Evolutionary conservation across 2,329 filamentous ascomycete genomes (phyloP).

Genomic region (Lachnellula hyalina): DNA sequence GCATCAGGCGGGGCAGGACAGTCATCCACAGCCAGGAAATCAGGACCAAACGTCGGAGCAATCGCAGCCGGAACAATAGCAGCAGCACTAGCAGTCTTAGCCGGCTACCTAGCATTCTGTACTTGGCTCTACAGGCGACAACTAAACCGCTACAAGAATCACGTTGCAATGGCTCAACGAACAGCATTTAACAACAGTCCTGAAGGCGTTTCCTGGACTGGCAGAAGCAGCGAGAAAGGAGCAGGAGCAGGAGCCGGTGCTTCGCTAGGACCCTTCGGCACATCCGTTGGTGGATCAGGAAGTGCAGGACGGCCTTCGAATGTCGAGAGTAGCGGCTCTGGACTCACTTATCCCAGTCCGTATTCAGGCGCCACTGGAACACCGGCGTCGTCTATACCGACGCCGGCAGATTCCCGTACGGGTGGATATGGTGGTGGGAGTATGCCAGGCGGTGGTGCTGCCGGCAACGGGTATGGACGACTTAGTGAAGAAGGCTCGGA

Average conservation of each 20-base stretch:
- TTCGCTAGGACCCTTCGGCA: constrained; percentile 26
- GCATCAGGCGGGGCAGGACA: constrained; percentile 2
- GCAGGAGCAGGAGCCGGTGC: constrained; percentile 5
- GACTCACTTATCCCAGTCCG: not conserved
- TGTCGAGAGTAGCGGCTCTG: constrained; percentile 5
- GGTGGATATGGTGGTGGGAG: constrained; percentile 18
- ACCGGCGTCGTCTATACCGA: not conserved
- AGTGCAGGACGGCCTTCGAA: constrained; percentile 10
- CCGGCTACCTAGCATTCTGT: constrained; percentile 64
- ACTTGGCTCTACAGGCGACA: constrained; percentile 69
- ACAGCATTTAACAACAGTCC: constrained; percentile 43
- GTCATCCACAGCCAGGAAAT: constrained; percentile 32
- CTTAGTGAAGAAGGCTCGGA: constrained; percentile 27
- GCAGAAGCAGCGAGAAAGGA: constrained; percentile 27
- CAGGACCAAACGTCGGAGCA: constrained; percentile 34
- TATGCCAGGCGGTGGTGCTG: constrained; percentile 15
- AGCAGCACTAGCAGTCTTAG: constrained; percentile 56
- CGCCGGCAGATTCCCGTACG: not conserved
- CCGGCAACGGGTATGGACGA: constrained; percentile 12
- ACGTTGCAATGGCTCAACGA: constrained; percentile 60
- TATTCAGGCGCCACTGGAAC: not conserved
- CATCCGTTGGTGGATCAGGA: constrained; percentile 17
- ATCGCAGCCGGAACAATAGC: constrained; percentile 53
- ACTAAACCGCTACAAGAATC: constrained; percentile 62
- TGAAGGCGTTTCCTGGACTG: constrained; percentile 23